phyloP scores from a whole-genome alignment of 768 basidiomycete genomes.

The Candolleomyces eurysporus region DNA sequence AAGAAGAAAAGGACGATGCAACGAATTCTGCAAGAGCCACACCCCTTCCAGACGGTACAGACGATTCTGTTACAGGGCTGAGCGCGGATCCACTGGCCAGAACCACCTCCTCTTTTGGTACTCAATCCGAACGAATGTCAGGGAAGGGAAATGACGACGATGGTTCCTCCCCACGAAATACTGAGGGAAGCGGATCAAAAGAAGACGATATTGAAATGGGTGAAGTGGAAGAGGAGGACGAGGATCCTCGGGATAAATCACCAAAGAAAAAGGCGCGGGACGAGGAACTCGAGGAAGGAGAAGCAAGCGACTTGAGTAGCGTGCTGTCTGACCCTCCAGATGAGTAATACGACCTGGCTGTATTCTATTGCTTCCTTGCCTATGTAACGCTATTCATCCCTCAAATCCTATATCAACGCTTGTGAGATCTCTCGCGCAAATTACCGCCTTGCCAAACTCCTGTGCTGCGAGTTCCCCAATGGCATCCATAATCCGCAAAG shows the following conservation, averaged over 20 bases:
- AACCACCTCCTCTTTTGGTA: constrained; percentile 8
- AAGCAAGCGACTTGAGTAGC: constrained; percentile 80
- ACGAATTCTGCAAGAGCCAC: constrained; percentile 50
- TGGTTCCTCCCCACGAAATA: constrained; percentile 14
- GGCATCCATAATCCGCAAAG: constrained; percentile 58
- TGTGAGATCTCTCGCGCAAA: constrained; percentile 77
- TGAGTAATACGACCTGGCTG: constrained; percentile 15
- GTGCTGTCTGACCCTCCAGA: constrained; percentile 77
- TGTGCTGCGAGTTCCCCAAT: constrained; percentile 56
- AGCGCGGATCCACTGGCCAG: constrained; percentile 4
- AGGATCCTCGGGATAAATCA: constrained; percentile 54
- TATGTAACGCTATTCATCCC: constrained; percentile 18
- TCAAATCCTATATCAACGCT: constrained; percentile 53
- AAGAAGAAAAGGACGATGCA: constrained; percentile 51
- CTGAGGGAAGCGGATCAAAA: not conserved
- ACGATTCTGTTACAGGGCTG: constrained; percentile 12
- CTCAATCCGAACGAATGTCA: constrained; percentile 9
- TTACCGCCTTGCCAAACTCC: constrained; percentile 54
- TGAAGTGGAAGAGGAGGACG: constrained; percentile 81
- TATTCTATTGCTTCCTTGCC: constrained; percentile 10
- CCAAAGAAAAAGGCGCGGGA: constrained; percentile 52
- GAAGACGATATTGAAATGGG: constrained; percentile 87
- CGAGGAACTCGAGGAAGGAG: constrained; percentile 81
- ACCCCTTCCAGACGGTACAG: constrained; percentile 30
- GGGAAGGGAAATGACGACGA: constrained; percentile 21